Base-by-base conservation (phyloP, 495 filamentous ascomycete species). In the Aspergillus mulundensis region DNA sequence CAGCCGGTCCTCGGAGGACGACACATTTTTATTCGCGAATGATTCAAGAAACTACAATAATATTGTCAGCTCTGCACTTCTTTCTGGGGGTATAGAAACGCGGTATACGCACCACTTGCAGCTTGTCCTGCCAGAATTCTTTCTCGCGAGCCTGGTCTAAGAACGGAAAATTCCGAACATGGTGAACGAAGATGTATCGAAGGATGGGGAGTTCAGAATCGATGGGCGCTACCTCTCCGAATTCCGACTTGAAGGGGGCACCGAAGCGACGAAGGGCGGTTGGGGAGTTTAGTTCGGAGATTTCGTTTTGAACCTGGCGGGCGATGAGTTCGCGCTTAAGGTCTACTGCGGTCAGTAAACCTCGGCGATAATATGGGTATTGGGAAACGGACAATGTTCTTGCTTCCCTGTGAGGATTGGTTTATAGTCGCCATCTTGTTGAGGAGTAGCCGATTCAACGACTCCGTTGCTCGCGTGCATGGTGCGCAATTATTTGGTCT, bases 101-200 rank as follows among this genome's bases (percentile, higher is more conserved):
- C 54, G 28, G 34, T 45, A 30, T 59, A 83, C 90, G 41, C 71
- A 96, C 91, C 70, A 92, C 84, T 80, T 98, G 94, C 46, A 98
- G 73, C 69, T 96, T 96, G 64, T 97, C 90, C 74, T 98, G 94
- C 94, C 94, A 98, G 63, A 98, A 98, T 69, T 98, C 93, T 80
- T 96, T 95, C 80, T 98, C 94, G 59, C 83, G 87, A 21, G 94
- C 94, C 78, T 91, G 87, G 69, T 97, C 90, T 50, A 98, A 81
- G 67, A 98, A 98, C 0, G 94, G 94, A 61, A 98, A 98, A 61
- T 97, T 95, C 53, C 94, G 89, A 56, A 98, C 84, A 84, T 97
- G 91, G 65, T 97, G 88, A 41, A 97, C 95, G 71, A 98, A 98
- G 64, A 97, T 95, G 70, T 96, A 97, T 56, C 94, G 84, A 54